Evolutionary conservation across 1,139 yeast genomes (phyloP).

Genomic region (Geotrichum bryndzae): DNA sequence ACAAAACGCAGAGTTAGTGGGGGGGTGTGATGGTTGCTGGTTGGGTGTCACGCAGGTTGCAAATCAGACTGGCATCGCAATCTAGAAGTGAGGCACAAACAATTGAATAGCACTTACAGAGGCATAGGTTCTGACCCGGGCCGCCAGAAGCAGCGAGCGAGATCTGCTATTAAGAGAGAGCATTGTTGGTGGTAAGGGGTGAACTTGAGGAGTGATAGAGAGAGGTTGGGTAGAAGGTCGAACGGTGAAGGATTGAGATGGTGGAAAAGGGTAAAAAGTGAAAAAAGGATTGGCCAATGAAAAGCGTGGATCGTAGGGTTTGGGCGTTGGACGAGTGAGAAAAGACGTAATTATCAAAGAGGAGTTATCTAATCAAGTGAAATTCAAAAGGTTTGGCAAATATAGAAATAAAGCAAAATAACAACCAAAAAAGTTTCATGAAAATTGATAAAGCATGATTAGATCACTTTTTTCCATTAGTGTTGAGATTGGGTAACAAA

Average conservation of each 20-base stretch:
- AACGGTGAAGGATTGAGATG: not conserved
- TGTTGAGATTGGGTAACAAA: too few relatives aligned
- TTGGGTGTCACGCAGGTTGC: not conserved
- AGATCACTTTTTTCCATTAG: too few relatives aligned
- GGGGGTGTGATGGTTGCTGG: not conserved
- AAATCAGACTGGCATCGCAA: not conserved
- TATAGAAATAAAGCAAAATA: not conserved
- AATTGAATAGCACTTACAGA: not conserved
- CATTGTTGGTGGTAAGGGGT: not conserved
- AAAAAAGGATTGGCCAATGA: not conserved
- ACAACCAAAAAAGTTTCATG: not conserved
- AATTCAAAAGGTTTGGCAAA: not conserved
- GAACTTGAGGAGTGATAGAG: not conserved
- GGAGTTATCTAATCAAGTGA: not conserved
- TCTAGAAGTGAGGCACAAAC: not conserved
- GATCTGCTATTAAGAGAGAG: slow-evolving; percentile 1
- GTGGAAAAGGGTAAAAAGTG: not conserved
- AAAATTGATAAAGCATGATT: not conserved
- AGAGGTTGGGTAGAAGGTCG: not conserved
- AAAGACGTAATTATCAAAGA: not conserved
- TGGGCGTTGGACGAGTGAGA: not conserved
- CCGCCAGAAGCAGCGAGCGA: not conserved
- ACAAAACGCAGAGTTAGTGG: not conserved
- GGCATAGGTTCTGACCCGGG: slow-evolving; percentile 1
- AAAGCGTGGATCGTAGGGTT: not conserved